These are phyloP conservation scores for Aspergillus felis DNA, from an alignment of 2,329 filamentous ascomycete genomes.

Conservation along the genomic window DNA sequence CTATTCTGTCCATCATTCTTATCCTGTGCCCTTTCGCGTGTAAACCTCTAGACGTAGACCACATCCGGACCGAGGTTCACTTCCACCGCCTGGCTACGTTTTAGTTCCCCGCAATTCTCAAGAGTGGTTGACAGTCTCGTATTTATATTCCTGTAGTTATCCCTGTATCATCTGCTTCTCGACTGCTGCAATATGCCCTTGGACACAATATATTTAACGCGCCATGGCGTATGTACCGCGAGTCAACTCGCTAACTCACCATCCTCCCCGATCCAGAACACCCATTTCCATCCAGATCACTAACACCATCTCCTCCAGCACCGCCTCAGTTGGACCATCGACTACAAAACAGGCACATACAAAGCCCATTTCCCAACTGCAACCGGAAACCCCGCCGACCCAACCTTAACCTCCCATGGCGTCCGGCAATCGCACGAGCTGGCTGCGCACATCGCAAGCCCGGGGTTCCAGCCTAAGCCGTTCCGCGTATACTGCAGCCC, in stretches of 20 bases:
- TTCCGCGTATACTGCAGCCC: slow-evolving; percentile 71
- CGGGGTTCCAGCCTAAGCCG: slow-evolving; percentile 36
- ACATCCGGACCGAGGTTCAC: slow-evolving; percentile 8
- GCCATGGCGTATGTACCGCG: slow-evolving; percentile 63
- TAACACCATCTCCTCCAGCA: slow-evolving; percentile 56
- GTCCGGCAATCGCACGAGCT: slow-evolving; percentile 79
- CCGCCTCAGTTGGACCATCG: slow-evolving; percentile 83
- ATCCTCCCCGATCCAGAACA: not conserved
- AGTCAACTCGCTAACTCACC: not conserved
- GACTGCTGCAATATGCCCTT: slow-evolving; percentile 53
- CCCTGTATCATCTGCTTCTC: not conserved
- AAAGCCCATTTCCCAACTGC: slow-evolving; percentile 69
- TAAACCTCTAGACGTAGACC: not conserved
- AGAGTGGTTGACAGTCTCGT: not conserved
- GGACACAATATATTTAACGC: slow-evolving; percentile 68
- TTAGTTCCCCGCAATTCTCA: slow-evolving; percentile 16
- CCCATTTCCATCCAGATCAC: not conserved
- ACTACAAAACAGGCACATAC: slow-evolving; percentile 76
- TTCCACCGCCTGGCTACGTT: slow-evolving; percentile 9
- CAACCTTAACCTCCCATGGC: slow-evolving; percentile 80
- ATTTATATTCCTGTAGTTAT: not conserved
- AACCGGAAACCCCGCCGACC: slow-evolving; percentile 83
- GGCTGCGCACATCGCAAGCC: slow-evolving; percentile 41
- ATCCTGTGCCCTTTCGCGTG: not conserved
- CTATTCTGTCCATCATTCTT: not conserved